Evolutionary conservation across 139 green algal genomes (phyloP).

Genomic region (Auxenochlorella protothecoides): DNA sequence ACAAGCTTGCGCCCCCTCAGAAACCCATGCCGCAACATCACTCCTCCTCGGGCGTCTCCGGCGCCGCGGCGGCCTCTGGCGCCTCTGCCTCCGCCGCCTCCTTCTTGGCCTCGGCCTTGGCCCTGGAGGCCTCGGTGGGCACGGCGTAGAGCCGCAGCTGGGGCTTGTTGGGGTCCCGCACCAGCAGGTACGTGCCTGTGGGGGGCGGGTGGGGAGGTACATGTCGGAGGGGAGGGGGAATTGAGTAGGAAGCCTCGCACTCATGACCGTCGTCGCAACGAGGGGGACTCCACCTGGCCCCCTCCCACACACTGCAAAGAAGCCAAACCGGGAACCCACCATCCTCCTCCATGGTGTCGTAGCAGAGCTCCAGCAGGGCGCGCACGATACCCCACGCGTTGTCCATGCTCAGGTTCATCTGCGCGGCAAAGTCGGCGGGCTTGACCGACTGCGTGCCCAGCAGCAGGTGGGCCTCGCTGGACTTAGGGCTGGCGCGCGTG

Average conservation of each 20-base stretch:
- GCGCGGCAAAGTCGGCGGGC: constrained; percentile 63
- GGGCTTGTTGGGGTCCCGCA: constrained; percentile 93
- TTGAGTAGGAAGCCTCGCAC: neutral
- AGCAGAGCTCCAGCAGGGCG: constrained; percentile 74
- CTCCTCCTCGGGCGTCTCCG: too few species aligned
- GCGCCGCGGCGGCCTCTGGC: too few species aligned
- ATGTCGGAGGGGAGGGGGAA: neutral
- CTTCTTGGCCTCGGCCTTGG: neutral
- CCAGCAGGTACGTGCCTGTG: constrained; percentile 69
- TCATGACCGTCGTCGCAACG: too few species aligned
- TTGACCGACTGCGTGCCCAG: constrained; percentile 63
- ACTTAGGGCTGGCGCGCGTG: constrained; percentile 29
- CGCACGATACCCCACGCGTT: constrained; percentile 95
- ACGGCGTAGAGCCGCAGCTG: constrained; percentile 73
- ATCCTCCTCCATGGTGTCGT: constrained; percentile 54
- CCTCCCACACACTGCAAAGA: neutral
- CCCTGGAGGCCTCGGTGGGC: constrained; percentile 23
- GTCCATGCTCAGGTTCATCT: constrained; percentile 92
- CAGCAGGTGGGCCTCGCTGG: constrained; percentile 82
- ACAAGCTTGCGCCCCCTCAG: too few species aligned
- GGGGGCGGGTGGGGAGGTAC: neutral
- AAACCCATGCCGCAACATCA: too few species aligned
- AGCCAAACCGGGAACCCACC: constrained; percentile 5
- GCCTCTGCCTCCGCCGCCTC: neutral
- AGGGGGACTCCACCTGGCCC: too few species aligned